Evolutionary conservation across 2,329 filamentous ascomycete genomes (phyloP).

Genomic region (Coleophoma eucalyptorum): DNA sequence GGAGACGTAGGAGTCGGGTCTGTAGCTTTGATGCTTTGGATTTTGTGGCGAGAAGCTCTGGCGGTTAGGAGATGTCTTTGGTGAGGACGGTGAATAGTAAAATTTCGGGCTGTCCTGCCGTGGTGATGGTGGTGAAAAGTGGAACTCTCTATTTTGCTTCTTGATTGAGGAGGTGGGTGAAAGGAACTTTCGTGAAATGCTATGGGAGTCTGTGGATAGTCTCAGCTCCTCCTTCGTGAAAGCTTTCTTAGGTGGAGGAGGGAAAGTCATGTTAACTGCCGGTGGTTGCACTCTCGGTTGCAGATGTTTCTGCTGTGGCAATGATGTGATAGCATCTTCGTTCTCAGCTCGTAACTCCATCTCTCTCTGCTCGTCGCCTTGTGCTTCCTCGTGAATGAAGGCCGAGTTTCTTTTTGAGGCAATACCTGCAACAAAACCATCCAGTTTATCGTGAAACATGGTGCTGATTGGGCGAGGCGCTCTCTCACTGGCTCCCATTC

Average conservation of each 20-base stretch:
- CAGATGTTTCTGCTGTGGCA: conserved; percentile 66
- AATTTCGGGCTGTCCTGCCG: conserved; percentile 51
- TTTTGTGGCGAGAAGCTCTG: conserved; percentile 20
- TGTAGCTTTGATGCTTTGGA: conserved; percentile 15
- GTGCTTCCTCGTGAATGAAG: conserved; percentile 76
- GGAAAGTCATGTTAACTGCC: conserved; percentile 18
- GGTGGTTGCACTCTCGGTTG: conserved; percentile 43
- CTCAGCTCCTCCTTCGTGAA: conserved; percentile 35
- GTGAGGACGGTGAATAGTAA: conserved; percentile 51
- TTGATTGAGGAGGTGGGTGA: conserved; percentile 15
- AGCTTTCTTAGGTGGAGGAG: conserved; percentile 22
- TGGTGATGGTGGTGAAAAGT: conserved; percentile 49
- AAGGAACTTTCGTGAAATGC: conserved; percentile 31
- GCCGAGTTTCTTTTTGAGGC: conserved; percentile 84
- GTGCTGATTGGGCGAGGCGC: conserved; percentile 66
- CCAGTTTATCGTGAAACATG: conserved; percentile 79
- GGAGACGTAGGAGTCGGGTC: conserved; percentile 15
- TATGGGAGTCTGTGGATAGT: conserved; percentile 32
- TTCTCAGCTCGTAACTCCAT: conserved; percentile 76
- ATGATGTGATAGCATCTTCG: conserved; percentile 78
- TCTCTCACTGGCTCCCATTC: conserved; percentile 30
- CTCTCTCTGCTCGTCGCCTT: conserved; percentile 74
- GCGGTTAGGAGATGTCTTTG: conserved; percentile 28
- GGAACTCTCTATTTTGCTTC: conserved; percentile 37
- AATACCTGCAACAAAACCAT: conserved; percentile 82